phyloP scores from a whole-genome alignment of 177 flowering plant species.

The Tripterygium wilfordii region DNA sequence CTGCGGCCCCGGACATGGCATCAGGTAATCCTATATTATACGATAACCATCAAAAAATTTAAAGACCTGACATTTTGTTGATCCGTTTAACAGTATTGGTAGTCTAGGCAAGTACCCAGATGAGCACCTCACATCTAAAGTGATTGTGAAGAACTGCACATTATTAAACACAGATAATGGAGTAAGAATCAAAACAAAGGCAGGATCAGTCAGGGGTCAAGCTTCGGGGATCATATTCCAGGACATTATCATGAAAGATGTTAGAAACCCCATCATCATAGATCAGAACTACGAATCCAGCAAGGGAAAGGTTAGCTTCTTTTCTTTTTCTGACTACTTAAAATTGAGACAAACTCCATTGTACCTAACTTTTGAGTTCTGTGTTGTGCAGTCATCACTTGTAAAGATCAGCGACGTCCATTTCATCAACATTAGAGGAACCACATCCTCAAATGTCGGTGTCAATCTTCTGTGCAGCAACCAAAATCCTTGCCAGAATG shows the following conservation, averaged over 20 bases:
- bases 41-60: neutral
- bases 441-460: conserved; percentile 17
- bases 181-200: conserved; percentile 61
- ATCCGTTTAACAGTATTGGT: conserved; percentile 42
- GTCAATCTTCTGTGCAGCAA: conserved; percentile 31
- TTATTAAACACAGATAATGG: conserved; percentile 52
- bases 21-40: neutral
- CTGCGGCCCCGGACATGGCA: conserved; percentile 51
- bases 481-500: conserved; percentile 22
- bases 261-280: conserved; percentile 48
- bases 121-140: conserved; percentile 46
- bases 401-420: conserved; percentile 31
- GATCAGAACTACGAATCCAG: conserved; percentile 34
- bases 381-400: conserved; percentile 20
- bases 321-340: neutral
- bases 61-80: neutral
- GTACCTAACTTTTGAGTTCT: neutral
- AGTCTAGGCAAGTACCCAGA: conserved; percentile 53
- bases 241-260: conserved; percentile 44
- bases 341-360: neutral
- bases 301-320: neutral
- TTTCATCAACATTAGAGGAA: conserved; percentile 29
- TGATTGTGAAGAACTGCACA: conserved; percentile 47
- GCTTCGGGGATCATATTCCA: conserved; percentile 35
- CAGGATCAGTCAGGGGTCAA: conserved; percentile 22